Base-by-base conservation (phyloP, 306 rosid species). In the Quercus wislizeni region DNA sequence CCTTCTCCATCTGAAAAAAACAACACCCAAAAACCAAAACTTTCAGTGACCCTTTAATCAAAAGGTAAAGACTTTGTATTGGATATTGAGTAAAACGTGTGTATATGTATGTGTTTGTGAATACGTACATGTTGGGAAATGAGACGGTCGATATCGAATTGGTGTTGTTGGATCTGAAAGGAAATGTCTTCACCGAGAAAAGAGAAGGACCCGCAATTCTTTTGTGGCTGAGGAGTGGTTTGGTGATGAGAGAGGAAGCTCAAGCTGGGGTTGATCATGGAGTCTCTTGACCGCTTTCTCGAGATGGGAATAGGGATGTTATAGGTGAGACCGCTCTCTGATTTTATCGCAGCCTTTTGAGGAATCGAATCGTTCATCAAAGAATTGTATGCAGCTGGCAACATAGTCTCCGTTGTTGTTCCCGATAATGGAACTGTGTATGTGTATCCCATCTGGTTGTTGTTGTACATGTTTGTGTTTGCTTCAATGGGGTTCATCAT, bases 141-240 rank as follows among this genome's bases (percentile, higher is more conserved):
- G 14, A 91, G 81, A 4, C 76, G 82, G 54, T 92, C 91, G 80
- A 91, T 57, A 19, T 91, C 95, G 1, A 85, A 80, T 51, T 92
- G 95, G n/a, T 94, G 97, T 4, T 91, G 89, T 4, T 90, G 97
- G 75, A 94, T 80, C 81, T 91, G 97, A 5, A 76, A 68, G 1
- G 95, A 86, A 43, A 94, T 68, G 83, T 94, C 98, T 59, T 92
- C 90, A 2, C 98, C 98, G 5, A 92, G 94, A 64, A 94, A 91
- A 2, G 97, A 91, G 84, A 89, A 92, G 0, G 85, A 73, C 0
- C 79, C 82, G 55, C 83, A 86, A 46, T 84, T 87, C 71, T 85
- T 88, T 35, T 82, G 64, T 3, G 10, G 35, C 3, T 74, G 38
- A n/a, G 43, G 73, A 11, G 85, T 3, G 41, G 69, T 46, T 5